These are phyloP conservation scores for Apiospora sp. DNA, from an alignment of 2,329 filamentous ascomycete genomes.

Conservation along the genomic window DNA sequence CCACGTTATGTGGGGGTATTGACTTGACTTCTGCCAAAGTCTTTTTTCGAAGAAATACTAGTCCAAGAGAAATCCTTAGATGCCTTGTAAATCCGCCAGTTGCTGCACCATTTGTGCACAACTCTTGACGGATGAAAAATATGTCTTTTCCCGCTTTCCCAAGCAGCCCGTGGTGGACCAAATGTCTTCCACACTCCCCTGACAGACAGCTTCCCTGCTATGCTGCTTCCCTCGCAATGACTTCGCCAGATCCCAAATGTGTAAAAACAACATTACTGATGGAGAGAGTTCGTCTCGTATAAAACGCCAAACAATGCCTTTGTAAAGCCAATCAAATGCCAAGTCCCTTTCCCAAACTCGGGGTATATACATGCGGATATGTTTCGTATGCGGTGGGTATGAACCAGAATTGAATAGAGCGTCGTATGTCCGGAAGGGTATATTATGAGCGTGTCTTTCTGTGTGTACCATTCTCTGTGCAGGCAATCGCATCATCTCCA, in stretches of 20 bases:
- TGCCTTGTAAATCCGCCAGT: not conserved
- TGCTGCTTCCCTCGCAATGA: conserved; percentile 5
- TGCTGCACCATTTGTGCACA: not conserved
- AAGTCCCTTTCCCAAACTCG: conserved; percentile 39
- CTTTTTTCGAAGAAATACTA: conserved; percentile 14
- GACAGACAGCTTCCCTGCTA: not conserved
- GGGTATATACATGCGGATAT: conserved; percentile 42
- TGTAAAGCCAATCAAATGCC: conserved; percentile 36
- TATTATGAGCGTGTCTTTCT: conserved; percentile 19
- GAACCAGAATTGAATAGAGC: conserved; percentile 16
- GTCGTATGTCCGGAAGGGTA: conserved; percentile 26
- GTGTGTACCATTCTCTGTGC: not conserved
- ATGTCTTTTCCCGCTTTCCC: conserved; percentile 14
- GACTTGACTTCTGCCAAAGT: conserved; percentile 11
- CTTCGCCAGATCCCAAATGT: conserved; percentile 6
- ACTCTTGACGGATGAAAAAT: not conserved
- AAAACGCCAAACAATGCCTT: conserved; percentile 42
- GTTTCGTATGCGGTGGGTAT: conserved; percentile 26
- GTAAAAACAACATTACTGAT: conserved; percentile 17
- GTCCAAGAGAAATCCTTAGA: not conserved
- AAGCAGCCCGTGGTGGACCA: not conserved
- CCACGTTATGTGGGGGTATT: conserved; percentile 5
- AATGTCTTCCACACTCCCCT: not conserved
- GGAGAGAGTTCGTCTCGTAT: conserved; percentile 16
- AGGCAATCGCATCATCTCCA: not conserved